A percentile compares a stretch with the other conserved stretches of the same genome.
Evolutionary conservation across 129 eudicot species (phyloP).

Genomic region (Apium graveolens): DNA sequence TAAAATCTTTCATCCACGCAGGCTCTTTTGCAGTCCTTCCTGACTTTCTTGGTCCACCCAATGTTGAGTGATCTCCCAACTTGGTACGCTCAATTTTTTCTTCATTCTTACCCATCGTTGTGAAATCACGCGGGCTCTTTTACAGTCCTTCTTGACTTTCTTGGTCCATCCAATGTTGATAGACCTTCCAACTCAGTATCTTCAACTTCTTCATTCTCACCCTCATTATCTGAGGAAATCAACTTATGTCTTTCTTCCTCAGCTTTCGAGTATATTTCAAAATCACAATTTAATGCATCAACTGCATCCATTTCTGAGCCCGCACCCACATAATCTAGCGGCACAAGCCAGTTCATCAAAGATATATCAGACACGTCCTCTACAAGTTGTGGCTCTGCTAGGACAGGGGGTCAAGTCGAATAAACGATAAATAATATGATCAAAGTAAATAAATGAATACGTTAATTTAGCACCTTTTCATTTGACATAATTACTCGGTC

Average conservation of each 20-base stretch:
- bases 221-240: neutral
- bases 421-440: neutral
- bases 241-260: neutral
- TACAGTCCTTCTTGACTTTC: neutral
- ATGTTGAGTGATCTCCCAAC: neutral
- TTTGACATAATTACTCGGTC: neutral
- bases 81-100: too few relatives aligned
- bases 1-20: neutral
- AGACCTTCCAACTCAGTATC: neutral
- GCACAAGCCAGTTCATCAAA: too few relatives aligned
- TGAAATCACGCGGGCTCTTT: neutral
- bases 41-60: neutral
- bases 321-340: too few relatives aligned
- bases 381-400: neutral
- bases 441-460: too few relatives aligned
- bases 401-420: neutral
- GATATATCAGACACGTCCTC: too few relatives aligned
- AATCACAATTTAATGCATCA: neutral
- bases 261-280: neutral
- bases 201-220: neutral
- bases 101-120: neutral
- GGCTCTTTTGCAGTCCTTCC: neutral
- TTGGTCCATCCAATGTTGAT: neutral
- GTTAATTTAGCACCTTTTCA: neutral
- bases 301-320: too few relatives aligned